Evolutionary conservation across 257 asterid species (phyloP), one percentile per base, ranked within the genome.

Genomic region (Gentiana dahurica): DNA sequence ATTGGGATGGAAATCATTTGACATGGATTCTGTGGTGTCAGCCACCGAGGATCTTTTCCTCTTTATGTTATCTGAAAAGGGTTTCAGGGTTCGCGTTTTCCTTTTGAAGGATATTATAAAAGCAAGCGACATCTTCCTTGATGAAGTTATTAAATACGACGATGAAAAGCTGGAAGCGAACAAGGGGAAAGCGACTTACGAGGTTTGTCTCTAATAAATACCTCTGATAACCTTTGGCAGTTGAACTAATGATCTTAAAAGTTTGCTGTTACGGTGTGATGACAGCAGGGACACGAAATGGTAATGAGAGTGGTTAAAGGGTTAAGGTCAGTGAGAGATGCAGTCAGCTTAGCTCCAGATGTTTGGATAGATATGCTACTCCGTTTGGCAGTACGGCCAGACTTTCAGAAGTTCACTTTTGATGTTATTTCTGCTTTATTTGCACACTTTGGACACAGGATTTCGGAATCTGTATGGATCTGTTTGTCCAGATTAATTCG

Each of bases 11-110:
- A 87, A 79, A 66, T 76, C 95, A 36, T 87, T 87, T 69, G 49
- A 87, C 35, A 91, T 91, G 77, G 81, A 67, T 8, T 85, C 94
- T 12, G 98, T 91, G 52, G 98, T 83, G 48, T 65, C 96, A 63
- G 96, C 98, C 49, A 78, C 95, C 0, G 98, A 91, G 77, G 96
- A 91, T 73, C 92, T 91, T 51, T 77, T 91, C 67, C 75, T 73
- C 38, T 91, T 91, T 65, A 81, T 91, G 60, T 67, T 91, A 68
- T 91, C 98, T 33, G 81, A 75, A 47, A 87, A 82, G 61, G 98
- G 98, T 54, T 77, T 82, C 12, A 76, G 88, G 70, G 87, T 91
- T 33, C 96, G 85, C 53, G 90, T 87, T 58, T 84, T 76, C 78
- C 87, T 91, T 49, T 57, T 91, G 58, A 77, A 84, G 74, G 95